Evolutionary conservation across 2,329 filamentous ascomycete species (phyloP), one percentile per base, ranked within the genome.

Genomic region (Colletotrichum aenigma): DNA sequence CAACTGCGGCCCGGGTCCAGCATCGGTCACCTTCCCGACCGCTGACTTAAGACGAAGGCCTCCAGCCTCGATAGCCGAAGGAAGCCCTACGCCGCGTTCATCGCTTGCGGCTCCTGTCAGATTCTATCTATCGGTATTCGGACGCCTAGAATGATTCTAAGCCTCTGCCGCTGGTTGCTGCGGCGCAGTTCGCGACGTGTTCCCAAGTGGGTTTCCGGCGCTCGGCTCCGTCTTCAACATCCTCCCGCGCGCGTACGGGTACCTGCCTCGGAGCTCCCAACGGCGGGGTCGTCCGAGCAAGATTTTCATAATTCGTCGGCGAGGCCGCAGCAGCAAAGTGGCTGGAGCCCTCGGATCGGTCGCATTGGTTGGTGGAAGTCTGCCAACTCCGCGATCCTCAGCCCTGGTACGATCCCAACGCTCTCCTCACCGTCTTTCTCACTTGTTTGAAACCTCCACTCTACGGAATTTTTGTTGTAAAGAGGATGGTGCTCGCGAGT

Each of bases 401-500:
- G 43, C 66, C 58, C 58, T 21, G 34, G 61, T 48, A 48, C 26
- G 61, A 43, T 67, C 24, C 43, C 55, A 62, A 34, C 55, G 6
- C 21, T 32, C 18, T 28, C n/a, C 58, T 72, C 62, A 72, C 69
- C 73, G 69, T 68, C 69, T 72, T 68, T 72, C 64, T 21, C 21
- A 32, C 16, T 28, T 60, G 52, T 65, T 58, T 65, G 28, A 62
- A 61, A 43, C 69, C 69, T 75, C 69, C 69, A 72, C 69, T 58
- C 34, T 38, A 28, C 69, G 73, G 38, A 15, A 28, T 38, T 62
- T 66, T 68, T 68, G 38, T 24, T 38, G 56, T 56, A 62, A 24
- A 58, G 15, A 48, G 9, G 16, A 64, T 34, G 43, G 43, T 30
- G 38, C 56, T 62, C 52, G 38, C 28, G n/a, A 67, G 55, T 64